Base-by-base conservation (phyloP, 2,329 filamentous ascomycete species). In the Epichloe glyceriae region DNA sequence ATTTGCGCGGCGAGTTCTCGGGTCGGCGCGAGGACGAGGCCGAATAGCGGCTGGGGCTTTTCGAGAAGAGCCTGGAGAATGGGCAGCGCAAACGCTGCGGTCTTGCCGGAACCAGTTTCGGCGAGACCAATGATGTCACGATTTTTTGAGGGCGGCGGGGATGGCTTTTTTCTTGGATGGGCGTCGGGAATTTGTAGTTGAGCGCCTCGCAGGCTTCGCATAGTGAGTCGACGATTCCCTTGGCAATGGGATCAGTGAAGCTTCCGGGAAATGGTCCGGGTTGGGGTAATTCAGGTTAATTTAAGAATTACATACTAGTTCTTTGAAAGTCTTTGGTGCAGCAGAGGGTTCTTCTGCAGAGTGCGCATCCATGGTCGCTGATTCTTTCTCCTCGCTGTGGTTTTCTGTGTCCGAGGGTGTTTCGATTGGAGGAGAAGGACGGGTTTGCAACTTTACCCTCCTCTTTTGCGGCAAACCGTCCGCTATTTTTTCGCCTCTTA, bases 91-190 rank as follows among this genome's bases (percentile, higher is more conserved):
- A 97, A 98, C 0, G 93, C 90, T 6, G 89, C 91, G 0, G 93
- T 97, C 73, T 97, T 98, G 69, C 93, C 93, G 62, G 83, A 89
- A 58, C 93, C 93, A 0, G 93, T 98, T 69, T 98, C 91, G 34
- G 93, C 93, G 48, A 97, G 76, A 41, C 90, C 93, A 58, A 98
- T 95, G 35, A 97, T 74, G 66, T 97, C 93, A 61, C 88, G 80
- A 49, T 85, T 83, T 61, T 61, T 86, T 70, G 4, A 96, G 75
- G 37, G 90, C 90, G 48, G 77, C 65, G 4, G 91, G 91, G 59
- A 97, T 95, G 0, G 89, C 78, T 65, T 94, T 94, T 79, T 48
- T 77, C 76, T 67, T 96, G 93, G 56, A 98, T 97, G 0, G 90
- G 85, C 2, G 91, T 98, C 0, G 93, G 88, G 30, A 77, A 69